Evolutionary conservation across 2,329 filamentous ascomycete genomes (phyloP), one percentile per base, ranked within the genome.

Genomic region (Paramyrothecium sp.): DNA sequence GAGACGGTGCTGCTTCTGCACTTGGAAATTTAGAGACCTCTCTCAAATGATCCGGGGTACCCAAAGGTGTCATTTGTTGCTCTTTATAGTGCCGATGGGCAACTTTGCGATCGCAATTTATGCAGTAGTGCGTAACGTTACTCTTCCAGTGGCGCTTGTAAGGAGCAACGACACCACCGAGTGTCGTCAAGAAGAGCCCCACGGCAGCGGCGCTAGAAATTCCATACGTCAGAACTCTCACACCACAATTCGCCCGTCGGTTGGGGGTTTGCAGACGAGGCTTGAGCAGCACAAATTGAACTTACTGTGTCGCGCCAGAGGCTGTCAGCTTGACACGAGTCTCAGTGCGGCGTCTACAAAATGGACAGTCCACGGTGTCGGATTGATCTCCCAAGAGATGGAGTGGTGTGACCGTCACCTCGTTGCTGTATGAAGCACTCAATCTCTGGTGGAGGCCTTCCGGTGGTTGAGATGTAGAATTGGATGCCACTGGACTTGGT

Each of bases 1-100:
- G n/a, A n/a, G n/a, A n/a, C n/a, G n/a, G n/a, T n/a, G n/a, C n/a
- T n/a, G n/a, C n/a, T n/a, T 54, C 50, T 2, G 62, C 61, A 3
- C 57, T 52, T 13, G 62, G 59, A 30, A 63, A 68, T 30, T 56
- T 67, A 7, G 66, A 68, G 5, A 57, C 54, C 41, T 68, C 58
- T 12, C 66, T 55, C 13, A 68, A 20, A 49, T 68, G 66, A 12
- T 67, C 66, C 4, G 66, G 66, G 17, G 66, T 68, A 3, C 66
- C 66, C 8, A 66, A 52, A 3, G 59, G 52, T 21, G 58, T 34
- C 63, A 67, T 66, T 8, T 60, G 3, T 1, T 56, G 57, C 0
- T 55, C 50, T 19, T 61, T 59, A 3, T 55, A 55, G 20, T 58
- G 22, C 48, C 58, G 53, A 48, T 57, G 51, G 4, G 66, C 66